Evolutionary conservation across 257 asterid species (phyloP).

Genomic region (Solanum bulbocastanum): DNA sequence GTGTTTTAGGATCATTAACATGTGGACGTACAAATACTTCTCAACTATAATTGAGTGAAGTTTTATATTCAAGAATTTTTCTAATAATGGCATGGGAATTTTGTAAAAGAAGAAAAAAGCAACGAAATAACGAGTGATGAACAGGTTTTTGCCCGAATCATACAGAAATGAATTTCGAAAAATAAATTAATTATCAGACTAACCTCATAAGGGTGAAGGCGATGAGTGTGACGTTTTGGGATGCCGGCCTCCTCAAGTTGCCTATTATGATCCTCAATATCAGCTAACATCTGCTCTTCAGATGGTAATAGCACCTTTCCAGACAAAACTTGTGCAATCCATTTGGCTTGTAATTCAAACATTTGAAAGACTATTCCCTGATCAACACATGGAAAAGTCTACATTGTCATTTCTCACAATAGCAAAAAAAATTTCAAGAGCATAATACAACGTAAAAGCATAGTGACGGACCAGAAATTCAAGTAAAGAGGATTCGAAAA

Average conservation of each 20-base stretch:
- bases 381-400: not conserved
- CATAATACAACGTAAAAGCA: not conserved
- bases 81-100: not conserved
- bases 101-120: not conserved
- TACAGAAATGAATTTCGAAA: not conserved
- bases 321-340: constrained; percentile 45
- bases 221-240: constrained; percentile 35
- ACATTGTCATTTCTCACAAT: not conserved
- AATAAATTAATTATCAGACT: not conserved
- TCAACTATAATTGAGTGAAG: not conserved
- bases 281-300: constrained; percentile 33
- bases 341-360: constrained; percentile 53
- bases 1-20: not conserved
- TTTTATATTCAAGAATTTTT: not conserved
- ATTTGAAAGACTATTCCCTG: constrained; percentile 12
- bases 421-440: not conserved
- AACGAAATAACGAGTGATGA: not conserved
- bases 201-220: not conserved
- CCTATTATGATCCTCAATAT: constrained; percentile 21
- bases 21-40: not conserved
- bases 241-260: constrained; percentile 4
- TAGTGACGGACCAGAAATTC: not conserved
- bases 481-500: too few species aligned
- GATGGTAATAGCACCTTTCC: constrained; percentile 27
- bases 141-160: not conserved